Conservation (phyloP, 78 protist species). For the Dictyostelium intermedium region DNA sequence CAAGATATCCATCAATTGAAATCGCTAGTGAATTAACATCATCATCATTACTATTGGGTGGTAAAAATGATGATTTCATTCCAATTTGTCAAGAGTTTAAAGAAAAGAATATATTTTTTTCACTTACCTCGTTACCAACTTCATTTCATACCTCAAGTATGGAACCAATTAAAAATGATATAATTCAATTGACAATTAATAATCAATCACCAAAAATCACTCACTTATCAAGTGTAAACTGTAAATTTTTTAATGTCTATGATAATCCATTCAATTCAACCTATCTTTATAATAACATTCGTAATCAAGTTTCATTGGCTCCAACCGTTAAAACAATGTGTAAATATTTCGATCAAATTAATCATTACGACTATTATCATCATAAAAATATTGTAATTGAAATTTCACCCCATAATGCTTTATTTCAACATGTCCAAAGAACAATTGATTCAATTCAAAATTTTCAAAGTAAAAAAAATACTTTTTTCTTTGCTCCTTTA, state of each 20-base stretch:
- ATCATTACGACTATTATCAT: background rate
- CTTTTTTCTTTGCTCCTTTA: background rate
- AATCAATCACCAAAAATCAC: background rate
- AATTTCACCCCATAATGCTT: background rate
- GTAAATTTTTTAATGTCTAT: background rate
- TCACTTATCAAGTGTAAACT: background rate
- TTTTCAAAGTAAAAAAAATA: background rate
- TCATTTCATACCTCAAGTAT: slow-evolving; percentile 38
- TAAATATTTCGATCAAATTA: background rate
- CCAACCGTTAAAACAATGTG: background rate
- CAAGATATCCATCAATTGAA: background rate
- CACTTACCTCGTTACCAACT: background rate
- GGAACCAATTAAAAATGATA: slow-evolving; percentile 4
- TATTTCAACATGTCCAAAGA: background rate
- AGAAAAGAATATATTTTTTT: background rate
- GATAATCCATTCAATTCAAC: background rate
- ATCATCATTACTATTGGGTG: slow-evolving; percentile 1
- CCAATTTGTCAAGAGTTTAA: background rate
- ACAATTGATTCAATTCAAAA: background rate
- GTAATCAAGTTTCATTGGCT: background rate
- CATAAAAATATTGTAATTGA: background rate
- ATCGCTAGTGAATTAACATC: background rate
- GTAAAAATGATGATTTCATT: background rate
- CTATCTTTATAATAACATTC: background rate
- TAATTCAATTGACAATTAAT: background rate